Evolutionary conservation across 768 basidiomycete genomes (phyloP), one percentile per base, ranked within the genome.

Genomic region (Basidioascus undulatus): DNA sequence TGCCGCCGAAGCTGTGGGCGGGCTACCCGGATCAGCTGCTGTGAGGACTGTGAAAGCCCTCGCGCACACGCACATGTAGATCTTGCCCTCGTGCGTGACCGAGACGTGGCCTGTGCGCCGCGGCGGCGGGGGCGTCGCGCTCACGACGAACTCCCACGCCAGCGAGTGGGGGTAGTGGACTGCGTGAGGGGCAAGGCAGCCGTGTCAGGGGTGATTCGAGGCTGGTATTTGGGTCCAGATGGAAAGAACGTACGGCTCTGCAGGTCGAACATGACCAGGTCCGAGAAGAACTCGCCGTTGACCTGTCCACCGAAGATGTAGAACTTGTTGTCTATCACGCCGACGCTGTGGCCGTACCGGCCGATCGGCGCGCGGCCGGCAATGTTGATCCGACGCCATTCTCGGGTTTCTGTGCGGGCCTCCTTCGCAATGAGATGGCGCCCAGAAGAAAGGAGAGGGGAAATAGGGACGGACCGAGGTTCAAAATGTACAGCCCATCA

Each of bases 291-390:
- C 51, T 78, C 70, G 24, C 84, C 83, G 47, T 89, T 82, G 8
- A 84, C 82, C 58, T 96, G 92, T 16, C 92, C 92, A 43, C 89
- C 92, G 52, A 92, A 94, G 24, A 96, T 69, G 56, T 80, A 81
- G 62, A 98, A 92, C 57, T 72, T 78, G 47, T 78, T 80, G 32
- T 76, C 81, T 33, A 70, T 68, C 78, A 98, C 87, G 9, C 81
- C 73, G 11, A 86, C 87, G 1, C 87, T 78, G 58, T 98, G 92
- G 0, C 92, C 92, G 53, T 98, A 96, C 39, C 92, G 69, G 10
- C 92, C 92, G 6, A 68, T 67, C 1, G 92, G 92, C 0, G 73
- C 66, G 3, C 74, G 64, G 0, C 82, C 77, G 37, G 72, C 62
- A 7, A 83, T 75, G 3, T 72, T 63, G 15, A 92, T 77, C 32